A percentile compares a stretch with the other conserved stretches of the same genome.
phyloP scores from a whole-genome alignment of 2,329 filamentous ascomycete species.

The Alternaria triticimaculans region DNA sequence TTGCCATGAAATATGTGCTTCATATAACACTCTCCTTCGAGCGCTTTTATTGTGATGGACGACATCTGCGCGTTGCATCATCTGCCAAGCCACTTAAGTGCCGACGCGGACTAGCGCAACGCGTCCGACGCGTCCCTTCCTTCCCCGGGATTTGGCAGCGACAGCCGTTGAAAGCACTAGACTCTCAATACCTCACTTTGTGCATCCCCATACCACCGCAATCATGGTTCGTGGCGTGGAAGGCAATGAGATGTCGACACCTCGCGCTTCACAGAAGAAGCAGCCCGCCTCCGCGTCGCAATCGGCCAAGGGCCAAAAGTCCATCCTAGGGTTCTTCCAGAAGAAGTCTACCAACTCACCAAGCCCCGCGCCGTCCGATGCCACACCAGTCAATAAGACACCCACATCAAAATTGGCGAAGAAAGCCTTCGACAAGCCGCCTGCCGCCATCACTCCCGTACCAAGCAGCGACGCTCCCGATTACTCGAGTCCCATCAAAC shows the following conservation, averaged over 20 bases:
- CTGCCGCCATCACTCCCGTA: constrained; percentile 68
- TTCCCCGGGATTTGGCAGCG: neutral
- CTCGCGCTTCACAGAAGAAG: constrained; percentile 55
- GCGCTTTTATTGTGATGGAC: neutral
- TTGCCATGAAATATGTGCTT: neutral
- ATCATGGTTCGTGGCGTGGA: constrained; percentile 55
- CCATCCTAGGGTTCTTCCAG: constrained; percentile 81
- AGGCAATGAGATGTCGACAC: constrained; percentile 56
- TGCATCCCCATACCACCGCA: neutral
- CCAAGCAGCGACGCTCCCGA: constrained; percentile 80
- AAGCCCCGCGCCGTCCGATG: constrained; percentile 43
- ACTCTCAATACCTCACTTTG: neutral
- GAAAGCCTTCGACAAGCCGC: constrained; percentile 41
- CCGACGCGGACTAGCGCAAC: constrained; percentile 6
- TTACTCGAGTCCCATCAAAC: constrained; percentile 72
- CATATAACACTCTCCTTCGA: neutral
- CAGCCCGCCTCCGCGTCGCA: constrained; percentile 54
- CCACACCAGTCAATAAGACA: constrained; percentile 36
- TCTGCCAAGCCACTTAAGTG: constrained; percentile 8
- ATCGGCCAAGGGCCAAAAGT: constrained; percentile 67
- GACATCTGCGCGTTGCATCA: neutral
- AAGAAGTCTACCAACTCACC: constrained; percentile 62
- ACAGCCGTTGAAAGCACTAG: neutral
- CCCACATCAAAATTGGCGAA: constrained; percentile 37
- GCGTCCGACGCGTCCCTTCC: constrained; percentile 15